Percentiles rank a stretch among this genome's conserved stretches.
phyloP scores from a whole-genome alignment of 441 rosid species.

The Euphorbia celastroides region DNA sequence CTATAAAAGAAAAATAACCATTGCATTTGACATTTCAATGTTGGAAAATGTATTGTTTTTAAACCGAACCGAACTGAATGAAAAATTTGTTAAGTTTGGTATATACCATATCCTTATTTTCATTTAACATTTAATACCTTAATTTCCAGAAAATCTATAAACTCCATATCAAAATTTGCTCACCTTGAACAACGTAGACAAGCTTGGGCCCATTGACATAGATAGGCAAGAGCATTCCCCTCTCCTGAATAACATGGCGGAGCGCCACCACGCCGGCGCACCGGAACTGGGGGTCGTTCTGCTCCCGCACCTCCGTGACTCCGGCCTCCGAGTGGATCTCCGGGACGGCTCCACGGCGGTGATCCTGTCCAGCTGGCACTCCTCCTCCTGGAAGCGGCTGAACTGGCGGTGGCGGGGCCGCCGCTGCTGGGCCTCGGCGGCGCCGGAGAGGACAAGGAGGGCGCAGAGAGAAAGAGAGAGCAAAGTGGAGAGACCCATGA shows the following conservation, averaged over 20 bases:
- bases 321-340: slow-evolving; percentile 42
- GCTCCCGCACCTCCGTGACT: slow-evolving; percentile 33
- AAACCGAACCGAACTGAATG: no score
- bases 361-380: neutral
- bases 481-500: neutral
- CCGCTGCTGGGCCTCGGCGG: neutral
- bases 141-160: neutral
- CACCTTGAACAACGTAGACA: slow-evolving; percentile 39
- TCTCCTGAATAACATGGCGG: slow-evolving; percentile 25
- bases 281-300: slow-evolving; percentile 30
- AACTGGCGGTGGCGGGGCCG: neutral
- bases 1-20: no score
- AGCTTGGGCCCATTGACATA: slow-evolving; percentile 32
- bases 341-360: slow-evolving; percentile 4
- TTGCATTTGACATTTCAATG: no score
- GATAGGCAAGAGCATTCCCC: slow-evolving; percentile 35
- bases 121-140: no score
- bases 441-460: neutral
- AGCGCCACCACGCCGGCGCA: slow-evolving; percentile 36
- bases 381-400: neutral
- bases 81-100: no score
- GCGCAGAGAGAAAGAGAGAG: neutral
- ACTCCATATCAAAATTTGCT: neutral
- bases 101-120: no score
- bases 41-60: no score